These are phyloP conservation scores for Psilocybe sp. DNA, from an alignment of 768 basidiomycete genomes.

Conservation along the genomic window DNA sequence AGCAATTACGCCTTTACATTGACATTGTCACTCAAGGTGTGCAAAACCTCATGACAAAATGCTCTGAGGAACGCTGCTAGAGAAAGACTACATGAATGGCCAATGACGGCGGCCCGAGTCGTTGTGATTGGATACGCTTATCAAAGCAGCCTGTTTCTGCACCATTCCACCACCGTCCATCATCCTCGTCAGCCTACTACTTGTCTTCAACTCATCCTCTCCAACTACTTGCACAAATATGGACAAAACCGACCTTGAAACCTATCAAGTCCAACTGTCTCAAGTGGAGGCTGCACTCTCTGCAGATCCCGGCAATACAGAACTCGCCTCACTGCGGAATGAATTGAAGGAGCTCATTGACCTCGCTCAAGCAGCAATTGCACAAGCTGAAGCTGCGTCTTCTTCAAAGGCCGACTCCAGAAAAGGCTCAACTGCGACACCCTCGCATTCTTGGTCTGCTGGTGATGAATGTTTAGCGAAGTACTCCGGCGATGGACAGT, in stretches of 20 bases:
- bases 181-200: not conserved
- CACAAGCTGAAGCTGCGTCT: constrained; percentile 62
- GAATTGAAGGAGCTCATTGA: constrained; percentile 83
- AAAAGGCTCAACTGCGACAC: constrained; percentile 48
- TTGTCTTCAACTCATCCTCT: not conserved
- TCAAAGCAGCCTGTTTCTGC: not conserved
- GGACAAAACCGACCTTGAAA: constrained; percentile 80
- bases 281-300: constrained; percentile 82
- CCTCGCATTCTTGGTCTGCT: constrained; percentile 63
- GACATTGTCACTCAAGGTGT: too few relatives aligned
- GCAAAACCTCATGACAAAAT: too few relatives aligned
- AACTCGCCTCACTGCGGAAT: constrained; percentile 68
- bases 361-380: constrained; percentile 70
- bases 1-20: too few relatives aligned
- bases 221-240: constrained; percentile 22
- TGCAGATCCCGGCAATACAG: constrained; percentile 70
- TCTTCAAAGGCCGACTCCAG: constrained; percentile 60
- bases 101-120: not conserved
- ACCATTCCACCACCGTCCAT: constrained; percentile 2
- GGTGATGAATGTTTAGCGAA: constrained; percentile 87
- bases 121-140: constrained; percentile 4
- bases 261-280: constrained; percentile 86
- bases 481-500: constrained; percentile 79
- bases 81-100: too few relatives aligned
- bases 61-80: too few relatives aligned